A percentile compares a stretch with the other conserved stretches of the same genome.
Conservation (phyloP, 2,329 filamentous ascomycete genomes). For the Talaromyces atroroseus region DNA sequence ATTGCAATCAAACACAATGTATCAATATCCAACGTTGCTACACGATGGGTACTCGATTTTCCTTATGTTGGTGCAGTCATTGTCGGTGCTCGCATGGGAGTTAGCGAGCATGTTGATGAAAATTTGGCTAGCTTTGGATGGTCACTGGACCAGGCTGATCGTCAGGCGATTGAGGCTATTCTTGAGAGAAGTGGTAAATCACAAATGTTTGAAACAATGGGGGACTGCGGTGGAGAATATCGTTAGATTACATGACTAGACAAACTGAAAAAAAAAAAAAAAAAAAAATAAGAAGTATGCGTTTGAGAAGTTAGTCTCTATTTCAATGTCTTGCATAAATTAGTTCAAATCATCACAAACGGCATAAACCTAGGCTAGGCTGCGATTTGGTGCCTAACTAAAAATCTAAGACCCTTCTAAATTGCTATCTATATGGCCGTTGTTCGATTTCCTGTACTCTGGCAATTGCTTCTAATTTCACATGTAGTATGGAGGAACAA, state of each 20-base stretch:
- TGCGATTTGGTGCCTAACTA: no score
- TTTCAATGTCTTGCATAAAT: no score
- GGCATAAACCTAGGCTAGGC: no score
- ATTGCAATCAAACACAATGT: conserved; percentile 7
- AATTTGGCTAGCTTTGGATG: conserved; percentile 9
- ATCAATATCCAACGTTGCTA: conserved; percentile 11
- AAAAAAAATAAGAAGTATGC: no score
- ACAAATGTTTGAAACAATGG: conserved; percentile 8
- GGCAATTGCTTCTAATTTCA: no score
- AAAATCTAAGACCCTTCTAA: no score
- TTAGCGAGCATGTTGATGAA: conserved; percentile 10
- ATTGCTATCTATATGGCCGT: no score
- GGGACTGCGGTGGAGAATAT: conserved; percentile 12
- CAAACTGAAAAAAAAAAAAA: no score
- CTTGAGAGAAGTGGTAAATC: neutral
- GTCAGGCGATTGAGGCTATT: conserved; percentile 5
- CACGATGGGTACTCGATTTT: conserved; percentile 11
- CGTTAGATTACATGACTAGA: neutral
- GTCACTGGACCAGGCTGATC: conserved; percentile 4
- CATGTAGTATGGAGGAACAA: no score
- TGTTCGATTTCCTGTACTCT: no score
- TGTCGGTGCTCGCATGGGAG: conserved; percentile 9
- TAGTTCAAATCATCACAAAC: no score
- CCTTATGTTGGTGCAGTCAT: conserved; percentile 9
- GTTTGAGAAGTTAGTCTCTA: no score